Percentiles rank a stretch among this genome's conserved stretches.
Conservation (phyloP, 371 early-diverging fungal species). For the Choanephora cucurbitarum region DNA sequence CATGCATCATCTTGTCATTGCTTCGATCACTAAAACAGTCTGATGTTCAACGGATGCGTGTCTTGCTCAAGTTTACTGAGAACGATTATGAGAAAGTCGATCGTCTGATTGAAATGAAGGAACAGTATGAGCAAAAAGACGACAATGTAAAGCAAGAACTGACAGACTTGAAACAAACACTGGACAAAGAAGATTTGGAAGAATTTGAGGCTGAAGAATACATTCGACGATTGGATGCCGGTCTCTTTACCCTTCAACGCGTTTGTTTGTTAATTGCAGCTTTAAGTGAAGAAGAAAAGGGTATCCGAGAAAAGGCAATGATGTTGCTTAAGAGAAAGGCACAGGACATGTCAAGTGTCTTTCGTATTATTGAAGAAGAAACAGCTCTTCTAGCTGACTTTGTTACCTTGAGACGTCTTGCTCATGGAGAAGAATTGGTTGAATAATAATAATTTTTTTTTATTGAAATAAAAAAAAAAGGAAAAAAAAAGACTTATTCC, state of each 20-base stretch:
- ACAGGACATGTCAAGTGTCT: slow-evolving; percentile 81
- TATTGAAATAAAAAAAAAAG: neutral
- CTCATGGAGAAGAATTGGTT: neutral
- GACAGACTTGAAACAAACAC: slow-evolving; percentile 47
- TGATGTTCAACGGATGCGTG: slow-evolving; percentile 68
- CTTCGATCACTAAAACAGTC: slow-evolving; percentile 60
- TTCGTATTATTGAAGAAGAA: slow-evolving; percentile 43
- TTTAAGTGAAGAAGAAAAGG: slow-evolving; percentile 54
- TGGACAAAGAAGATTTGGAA: slow-evolving; percentile 52
- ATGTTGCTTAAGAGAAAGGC: slow-evolving; percentile 92
- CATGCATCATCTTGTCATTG: slow-evolving; percentile 81
- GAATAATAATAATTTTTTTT: neutral
- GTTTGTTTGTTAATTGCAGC: slow-evolving; percentile 69
- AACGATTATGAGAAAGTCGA: slow-evolving; percentile 78
- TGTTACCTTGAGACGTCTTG: slow-evolving; percentile 8
- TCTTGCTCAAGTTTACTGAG: slow-evolving; percentile 84
- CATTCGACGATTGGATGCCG: slow-evolving; percentile 73
- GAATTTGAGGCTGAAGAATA: slow-evolving; percentile 61
- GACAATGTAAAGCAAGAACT: slow-evolving; percentile 47
- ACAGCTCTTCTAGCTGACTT: slow-evolving; percentile 19
- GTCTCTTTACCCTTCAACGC: slow-evolving; percentile 83
- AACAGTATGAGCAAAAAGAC: slow-evolving; percentile 67
- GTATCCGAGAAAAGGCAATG: slow-evolving; percentile 27
- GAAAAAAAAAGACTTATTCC: slow-evolving; percentile 15
- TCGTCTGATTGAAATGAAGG: slow-evolving; percentile 74